Evolutionary conservation across 805 yeast species (phyloP), one percentile per base, ranked within the genome.

Genomic region (Yarrowia hollandica): DNA sequence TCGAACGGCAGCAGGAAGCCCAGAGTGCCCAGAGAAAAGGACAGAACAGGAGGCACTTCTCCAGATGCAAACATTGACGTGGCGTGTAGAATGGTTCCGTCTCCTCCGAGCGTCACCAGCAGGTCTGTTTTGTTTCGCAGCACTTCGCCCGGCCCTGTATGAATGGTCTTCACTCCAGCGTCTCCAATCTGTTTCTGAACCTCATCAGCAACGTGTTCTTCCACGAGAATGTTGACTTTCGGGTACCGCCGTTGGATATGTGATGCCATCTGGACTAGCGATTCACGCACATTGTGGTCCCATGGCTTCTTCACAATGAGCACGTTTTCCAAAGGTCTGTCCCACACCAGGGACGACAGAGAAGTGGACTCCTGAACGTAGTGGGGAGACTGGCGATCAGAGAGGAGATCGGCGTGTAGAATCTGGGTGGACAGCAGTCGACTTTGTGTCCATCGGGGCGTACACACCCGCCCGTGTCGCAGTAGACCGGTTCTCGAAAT

Each of bases 31-130:
- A 91, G 73, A 0, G 97, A 88, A 68, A 89, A 90, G 23, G 95
- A 83, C 54, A 91, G 72, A 0, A 91, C 88, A 0, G 98, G 98
- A 1, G 98, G 98, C 3, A 89, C 76, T 9, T 77, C 77, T 19
- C 66, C 66, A 67, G 83, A 82, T 59, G 85, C 82, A 68, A 91
- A 91, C 65, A 83, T 75, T 5, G 94, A 83, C 0, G 90, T 92
- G 0, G 92, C 96, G 59, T 91, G 80, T 41, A 91, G 71, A 59
- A 90, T 89, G 0, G 97, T 91, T 5, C 98, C 98, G 71, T 91
- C 98, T 16, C 98, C 98, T n/a, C 98, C 98, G 35, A 91, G 72
- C 0, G 96, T 87, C 8, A 91, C 90, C 34, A 91, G 74, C 39
- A 91, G 71, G 68, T 91, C 98, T 0, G 96, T 81, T 65, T 83